phyloP scores from a whole-genome alignment of 2,329 filamentous ascomycete species.

The Cercospora sp. region DNA sequence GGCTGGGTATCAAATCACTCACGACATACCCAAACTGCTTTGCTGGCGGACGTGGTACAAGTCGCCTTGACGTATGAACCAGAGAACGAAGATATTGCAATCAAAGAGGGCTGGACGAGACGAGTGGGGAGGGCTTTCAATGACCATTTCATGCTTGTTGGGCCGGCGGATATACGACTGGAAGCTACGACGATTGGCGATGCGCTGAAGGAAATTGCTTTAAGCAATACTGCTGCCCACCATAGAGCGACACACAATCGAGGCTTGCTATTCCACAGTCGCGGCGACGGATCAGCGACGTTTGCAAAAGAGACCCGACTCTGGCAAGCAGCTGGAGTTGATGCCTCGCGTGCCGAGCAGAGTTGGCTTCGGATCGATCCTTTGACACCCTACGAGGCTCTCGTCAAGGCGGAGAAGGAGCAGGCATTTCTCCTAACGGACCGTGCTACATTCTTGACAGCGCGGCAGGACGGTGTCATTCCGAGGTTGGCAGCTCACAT shows the following conservation, averaged over 20 bases:
- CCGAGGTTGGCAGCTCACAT: slow-evolving; percentile 15
- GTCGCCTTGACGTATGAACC: slow-evolving; percentile 33
- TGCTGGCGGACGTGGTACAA: slow-evolving; percentile 29
- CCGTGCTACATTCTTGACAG: slow-evolving; percentile 29
- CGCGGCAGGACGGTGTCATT: slow-evolving; percentile 23
- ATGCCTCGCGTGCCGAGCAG: background rate
- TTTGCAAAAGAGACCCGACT: slow-evolving; percentile 27
- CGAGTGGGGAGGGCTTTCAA: slow-evolving; percentile 25
- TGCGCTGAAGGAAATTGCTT: slow-evolving; percentile 8
- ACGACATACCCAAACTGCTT: slow-evolving; percentile 29
- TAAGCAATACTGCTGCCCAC: background rate
- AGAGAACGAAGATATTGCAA: slow-evolving; percentile 25
- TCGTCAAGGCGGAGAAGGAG: slow-evolving; percentile 23
- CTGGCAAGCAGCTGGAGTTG: slow-evolving; percentile 19
- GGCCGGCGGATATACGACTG: slow-evolving; percentile 13
- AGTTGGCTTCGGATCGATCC: slow-evolving; percentile 22
- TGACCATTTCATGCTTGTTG: slow-evolving; percentile 32
- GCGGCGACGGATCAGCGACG: slow-evolving; percentile 31
- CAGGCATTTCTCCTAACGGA: slow-evolving; percentile 30
- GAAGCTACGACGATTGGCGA: slow-evolving; percentile 1
- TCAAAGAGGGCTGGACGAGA: slow-evolving; percentile 27
- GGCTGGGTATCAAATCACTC: slow-evolving; percentile 31
- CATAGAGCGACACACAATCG: background rate
- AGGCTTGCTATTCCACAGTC: slow-evolving; percentile 22
- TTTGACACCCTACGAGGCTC: slow-evolving; percentile 28